Evolutionary conservation across 352 stramenopile species (phyloP).

Genomic region (Plasmopara halstedii): DNA sequence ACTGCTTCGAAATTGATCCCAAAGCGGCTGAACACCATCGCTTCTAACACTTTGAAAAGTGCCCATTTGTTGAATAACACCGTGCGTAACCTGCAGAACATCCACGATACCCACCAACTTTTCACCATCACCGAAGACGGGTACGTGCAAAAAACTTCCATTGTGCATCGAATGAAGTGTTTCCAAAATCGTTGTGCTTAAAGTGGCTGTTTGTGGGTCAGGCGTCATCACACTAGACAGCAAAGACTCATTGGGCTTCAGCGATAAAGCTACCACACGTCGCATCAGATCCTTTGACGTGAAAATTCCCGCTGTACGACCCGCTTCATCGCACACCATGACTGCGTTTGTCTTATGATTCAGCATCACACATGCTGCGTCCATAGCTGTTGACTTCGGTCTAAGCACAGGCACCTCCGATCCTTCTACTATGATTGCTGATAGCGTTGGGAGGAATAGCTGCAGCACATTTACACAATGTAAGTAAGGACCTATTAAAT

Average conservation of each 20-base stretch:
- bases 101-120: slow-evolving; percentile 93
- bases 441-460: slow-evolving; percentile 82
- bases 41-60: slow-evolving; percentile 63
- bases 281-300: slow-evolving; percentile 97
- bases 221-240: slow-evolving; percentile 92
- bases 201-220: slow-evolving; percentile 88
- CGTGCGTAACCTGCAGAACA: slow-evolving; percentile 92
- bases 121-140: slow-evolving; percentile 88
- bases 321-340: slow-evolving; percentile 86
- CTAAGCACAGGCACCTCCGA: slow-evolving; percentile 52
- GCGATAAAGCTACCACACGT: slow-evolving; percentile 86
- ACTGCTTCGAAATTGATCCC: slow-evolving; percentile 67
- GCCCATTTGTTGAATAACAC: slow-evolving; percentile 77
- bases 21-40: slow-evolving; percentile 63
- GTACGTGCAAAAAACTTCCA: slow-evolving; percentile 94
- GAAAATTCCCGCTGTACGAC: slow-evolving; percentile 92
- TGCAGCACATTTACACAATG: slow-evolving; percentile 15
- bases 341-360: slow-evolving; percentile 66
- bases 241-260: slow-evolving; percentile 72
- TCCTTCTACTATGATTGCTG: slow-evolving; percentile 57
- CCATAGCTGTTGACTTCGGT: slow-evolving; percentile 42
- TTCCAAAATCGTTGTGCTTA: slow-evolving; percentile 93
- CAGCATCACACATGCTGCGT: slow-evolving; percentile 75
- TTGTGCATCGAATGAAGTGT: slow-evolving; percentile 97
- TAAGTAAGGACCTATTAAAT: not conserved